phyloP scores from a whole-genome alignment of 192 early-diverging fungal species.

The Coemansia biformis region DNA sequence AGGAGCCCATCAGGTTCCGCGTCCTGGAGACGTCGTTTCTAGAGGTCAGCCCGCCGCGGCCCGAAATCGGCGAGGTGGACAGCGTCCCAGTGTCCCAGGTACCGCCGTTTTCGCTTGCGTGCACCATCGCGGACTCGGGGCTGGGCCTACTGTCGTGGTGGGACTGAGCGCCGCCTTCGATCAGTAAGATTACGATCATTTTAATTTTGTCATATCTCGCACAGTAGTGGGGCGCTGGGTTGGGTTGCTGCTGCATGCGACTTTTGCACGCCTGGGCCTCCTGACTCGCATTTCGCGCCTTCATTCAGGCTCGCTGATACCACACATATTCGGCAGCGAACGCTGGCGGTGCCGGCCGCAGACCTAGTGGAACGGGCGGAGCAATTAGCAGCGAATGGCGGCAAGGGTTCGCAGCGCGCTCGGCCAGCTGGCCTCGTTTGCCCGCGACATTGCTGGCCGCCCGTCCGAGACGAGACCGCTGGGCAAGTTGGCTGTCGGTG shows the following conservation, averaged over 20 bases:
- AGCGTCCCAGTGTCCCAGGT: constrained; percentile 14
- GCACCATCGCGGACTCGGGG: constrained; percentile 64
- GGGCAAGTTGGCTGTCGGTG: constrained; percentile 35
- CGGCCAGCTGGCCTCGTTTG: constrained; percentile 32
- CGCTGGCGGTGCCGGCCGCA: no score
- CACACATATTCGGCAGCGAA: no score
- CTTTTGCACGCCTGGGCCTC: no score
- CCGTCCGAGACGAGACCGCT: constrained; percentile 33
- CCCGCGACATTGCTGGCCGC: constrained; percentile 17
- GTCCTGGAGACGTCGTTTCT: constrained; percentile 69
- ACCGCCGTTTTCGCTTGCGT: constrained; percentile 35
- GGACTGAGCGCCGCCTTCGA: constrained; percentile 6
- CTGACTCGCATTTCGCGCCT: no score
- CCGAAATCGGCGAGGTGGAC: constrained; percentile 28
- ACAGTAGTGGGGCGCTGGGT: no score
- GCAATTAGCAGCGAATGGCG: constrained; percentile 29
- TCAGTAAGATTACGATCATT: no score
- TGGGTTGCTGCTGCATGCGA: no score
- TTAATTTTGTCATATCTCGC: no score
- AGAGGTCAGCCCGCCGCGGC: constrained; percentile 59
- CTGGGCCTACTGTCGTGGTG: constrained; percentile 71
- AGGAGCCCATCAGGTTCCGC: constrained; percentile 70
- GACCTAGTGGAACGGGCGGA: no score
- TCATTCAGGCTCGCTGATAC: no score
- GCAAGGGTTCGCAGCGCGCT: constrained; percentile 26